These are phyloP conservation scores for Albizia julibrissin DNA, from an alignment of 306 rosid species.

Conservation along the genomic window DNA sequence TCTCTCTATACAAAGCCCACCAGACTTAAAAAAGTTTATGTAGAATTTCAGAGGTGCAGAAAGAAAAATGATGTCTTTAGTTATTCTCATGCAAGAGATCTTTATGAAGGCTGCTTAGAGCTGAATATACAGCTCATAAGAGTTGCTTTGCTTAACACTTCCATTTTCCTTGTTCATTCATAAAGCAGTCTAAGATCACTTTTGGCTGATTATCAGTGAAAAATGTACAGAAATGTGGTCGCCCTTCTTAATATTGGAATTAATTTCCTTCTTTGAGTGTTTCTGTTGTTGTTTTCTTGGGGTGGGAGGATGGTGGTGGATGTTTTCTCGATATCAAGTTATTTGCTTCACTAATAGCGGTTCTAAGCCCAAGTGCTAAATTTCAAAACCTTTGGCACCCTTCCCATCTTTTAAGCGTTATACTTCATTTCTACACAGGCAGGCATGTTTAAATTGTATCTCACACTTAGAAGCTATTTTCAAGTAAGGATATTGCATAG, in stretches of 20 bases:
- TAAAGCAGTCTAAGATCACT: not conserved
- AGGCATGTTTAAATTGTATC: not conserved
- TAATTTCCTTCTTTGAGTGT: not conserved
- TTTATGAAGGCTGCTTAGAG: not conserved
- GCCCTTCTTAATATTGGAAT: not conserved
- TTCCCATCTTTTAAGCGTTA: not conserved
- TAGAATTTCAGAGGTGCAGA: too few species aligned
- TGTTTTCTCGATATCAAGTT: not conserved
- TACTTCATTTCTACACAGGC: not conserved
- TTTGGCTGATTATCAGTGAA: not conserved
- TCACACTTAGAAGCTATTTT: not conserved
- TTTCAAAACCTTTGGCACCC: not conserved
- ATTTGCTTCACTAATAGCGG: not conserved
- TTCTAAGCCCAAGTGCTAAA: not conserved
- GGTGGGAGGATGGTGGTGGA: not conserved
- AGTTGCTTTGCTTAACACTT: not conserved
- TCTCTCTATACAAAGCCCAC: too few species aligned
- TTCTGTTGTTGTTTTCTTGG: not conserved
- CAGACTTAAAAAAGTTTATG: too few species aligned
- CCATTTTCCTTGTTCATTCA: not conserved
- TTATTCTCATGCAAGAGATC: too few species aligned
- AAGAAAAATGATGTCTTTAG: too few species aligned
- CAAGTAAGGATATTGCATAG: not conserved
- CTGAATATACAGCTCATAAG: not conserved
- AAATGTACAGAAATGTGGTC: not conserved